Evolutionary conservation across 768 basidiomycete species (phyloP), one percentile per base, ranked within the genome.

Genomic region (Lactarius evosmus): DNA sequence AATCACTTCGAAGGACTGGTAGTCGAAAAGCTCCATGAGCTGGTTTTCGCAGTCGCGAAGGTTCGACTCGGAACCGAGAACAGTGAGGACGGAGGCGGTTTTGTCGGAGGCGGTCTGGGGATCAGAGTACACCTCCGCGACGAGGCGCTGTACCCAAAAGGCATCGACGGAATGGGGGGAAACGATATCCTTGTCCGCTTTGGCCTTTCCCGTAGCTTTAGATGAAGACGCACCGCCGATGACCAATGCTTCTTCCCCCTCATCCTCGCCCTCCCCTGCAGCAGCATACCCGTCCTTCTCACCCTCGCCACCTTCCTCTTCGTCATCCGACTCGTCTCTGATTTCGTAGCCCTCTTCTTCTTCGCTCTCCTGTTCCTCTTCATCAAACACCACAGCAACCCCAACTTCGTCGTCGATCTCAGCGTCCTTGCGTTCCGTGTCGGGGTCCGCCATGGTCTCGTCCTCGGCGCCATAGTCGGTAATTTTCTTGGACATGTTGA

Each of bases 81-180:
- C 85, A 59, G 84, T 83, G 58, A 98, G 85, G 1, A 95, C 94
- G 11, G 87, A 77, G 1, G 88, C 78, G 0, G 97, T 91, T 70
- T 98, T 95, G 75, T 93, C 91, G 61, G 94, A 89, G 3, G 95
- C 91, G 17, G 93, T 97, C 70, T 94, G 89, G 2, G 97, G 92
- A 72, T 99, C 97, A 5, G 95, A 83, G 71, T 97, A 98, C 16
- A 94, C 82, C 72, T 93, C 87, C 0, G 91, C 85, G 56, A 98
- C 87, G 63, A 96, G 90, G 1, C 95, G 88, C 72, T 99, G 97
- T 0, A 99, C 93, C 95, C 95, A 99, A 85, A 98, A 98, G 30
- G 85, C 96, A 74, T 99, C 96, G 70, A 99, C 87, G 56, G 87
- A 82, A 66, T 97, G 93, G 0, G 95, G 94, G 0, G 93, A 88